Evolutionary conservation across 768 basidiomycete species (phyloP), one percentile per base, ranked within the genome.

Genomic region (Xerocomellus amylosporus): DNA sequence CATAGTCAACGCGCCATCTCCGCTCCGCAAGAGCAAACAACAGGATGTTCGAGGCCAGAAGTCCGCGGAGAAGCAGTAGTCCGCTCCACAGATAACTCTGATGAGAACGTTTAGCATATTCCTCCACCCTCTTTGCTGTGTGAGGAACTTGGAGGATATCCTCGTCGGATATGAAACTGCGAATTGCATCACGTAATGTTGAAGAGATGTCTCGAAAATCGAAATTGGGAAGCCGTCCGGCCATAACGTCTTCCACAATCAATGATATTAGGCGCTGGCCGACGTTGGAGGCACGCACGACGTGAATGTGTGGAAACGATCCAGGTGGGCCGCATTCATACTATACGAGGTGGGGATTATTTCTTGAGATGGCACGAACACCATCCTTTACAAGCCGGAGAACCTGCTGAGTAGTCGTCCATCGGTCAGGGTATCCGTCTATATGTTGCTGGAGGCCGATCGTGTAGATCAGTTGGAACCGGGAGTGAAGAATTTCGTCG

Each of bases 1-100:
- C 71, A 56, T 66, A 73, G 36, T 73, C 61, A 3, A 73, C 72
- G 7, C 71, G 54, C 71, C 71, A 74, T 38, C 70, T 58, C n/a
- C 64, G 59, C 6, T 72, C 65, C 24, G 52, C 57, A 13, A 73
- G 56, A 7, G 58, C 61, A 49, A 64, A 63, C 2, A 60, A 31
- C 0, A 73, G 55, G 8, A 68, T 62, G 1, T 65, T 66, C 12
- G 49, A 59, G 13, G 61, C 58, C 2, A 73, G 20, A n/a, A 73
- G 60, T 0, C 72, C 72, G 8, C 72, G 71, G 15, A 73, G 46
- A 3, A 71, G 56, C 0, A 51, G 5, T 3, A 51, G 50, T 1
- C 30, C 14, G 34, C 17, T 24, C 49, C 49, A 46, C 2, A 44
- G 19, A 10, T 41, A 5, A 14, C 17, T 19, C 8, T 51, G 43